A percentile compares a stretch with the other conserved stretches of the same genome.
Conservation (phyloP, 2,329 filamentous ascomycete species). For the Fusarium fracticaudum region DNA sequence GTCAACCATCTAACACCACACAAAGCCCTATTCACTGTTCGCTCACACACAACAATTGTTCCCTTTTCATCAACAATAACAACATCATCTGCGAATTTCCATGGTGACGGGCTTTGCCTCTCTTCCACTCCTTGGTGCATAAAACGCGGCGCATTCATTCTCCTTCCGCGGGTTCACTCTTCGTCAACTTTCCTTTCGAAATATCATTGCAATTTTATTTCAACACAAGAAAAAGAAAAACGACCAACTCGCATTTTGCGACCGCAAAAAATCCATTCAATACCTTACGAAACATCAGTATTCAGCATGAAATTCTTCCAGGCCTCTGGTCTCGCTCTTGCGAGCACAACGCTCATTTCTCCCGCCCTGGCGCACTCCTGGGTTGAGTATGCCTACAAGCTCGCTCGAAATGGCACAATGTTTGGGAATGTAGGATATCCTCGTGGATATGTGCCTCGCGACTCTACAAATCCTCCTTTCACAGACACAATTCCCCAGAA, state of each 20-base stretch:
- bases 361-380: conserved; percentile 74
- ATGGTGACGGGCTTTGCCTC: conserved; percentile 28
- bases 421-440: conserved; percentile 76
- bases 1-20: conserved; percentile 12
- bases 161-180: conserved; percentile 9
- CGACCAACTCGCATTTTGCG: neutral
- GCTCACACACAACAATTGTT: conserved; percentile 23
- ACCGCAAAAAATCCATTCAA: conserved; percentile 1
- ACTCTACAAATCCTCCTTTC: conserved; percentile 58
- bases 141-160: conserved; percentile 34
- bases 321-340: conserved; percentile 33
- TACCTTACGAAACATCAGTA: conserved; percentile 2
- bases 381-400: conserved; percentile 79
- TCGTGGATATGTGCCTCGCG: conserved; percentile 74
- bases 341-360: conserved; percentile 44
- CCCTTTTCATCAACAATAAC: conserved; percentile 16
- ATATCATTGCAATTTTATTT: conserved; percentile 14
- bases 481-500: conserved; percentile 68
- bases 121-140: conserved; percentile 27
- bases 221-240: conserved; percentile 7
- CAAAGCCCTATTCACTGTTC: conserved; percentile 27
- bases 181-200: conserved; percentile 25
- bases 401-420: conserved; percentile 79
- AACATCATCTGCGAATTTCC: conserved; percentile 17
- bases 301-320: conserved; percentile 37